Conservation (phyloP, 2,329 filamentous ascomycete species). For the Neoascochyta sp. region DNA sequence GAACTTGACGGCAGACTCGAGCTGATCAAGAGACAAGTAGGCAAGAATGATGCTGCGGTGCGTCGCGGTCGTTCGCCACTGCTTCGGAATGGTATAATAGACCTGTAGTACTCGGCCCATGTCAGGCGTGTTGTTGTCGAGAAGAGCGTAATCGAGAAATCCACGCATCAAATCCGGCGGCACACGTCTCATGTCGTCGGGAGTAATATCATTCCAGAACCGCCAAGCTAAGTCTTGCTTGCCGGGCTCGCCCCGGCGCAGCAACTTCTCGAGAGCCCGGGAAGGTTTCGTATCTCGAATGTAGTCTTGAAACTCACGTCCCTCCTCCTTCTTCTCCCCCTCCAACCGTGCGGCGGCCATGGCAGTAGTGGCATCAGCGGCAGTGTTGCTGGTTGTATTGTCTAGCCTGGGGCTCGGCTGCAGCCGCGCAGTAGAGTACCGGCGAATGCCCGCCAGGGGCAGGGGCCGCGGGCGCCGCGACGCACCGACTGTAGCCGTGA, state of each 20-base stretch:
- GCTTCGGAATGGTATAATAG: conserved; percentile 45
- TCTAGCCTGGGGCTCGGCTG: no score
- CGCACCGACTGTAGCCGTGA: no score
- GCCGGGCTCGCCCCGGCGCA: conserved; percentile 10
- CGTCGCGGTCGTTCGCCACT: conserved; percentile 41
- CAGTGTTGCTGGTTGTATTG: no score
- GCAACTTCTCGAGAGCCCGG: conserved; percentile 18
- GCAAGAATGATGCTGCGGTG: conserved; percentile 47
- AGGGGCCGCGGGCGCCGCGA: no score
- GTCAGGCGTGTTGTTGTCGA: conserved; percentile 30
- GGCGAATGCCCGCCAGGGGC: conserved; percentile 21
- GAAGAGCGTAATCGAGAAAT: conserved; percentile 30
- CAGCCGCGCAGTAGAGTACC: conserved; percentile 22
- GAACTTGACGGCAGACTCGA: conserved; percentile 39
- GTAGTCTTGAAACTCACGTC: no score
- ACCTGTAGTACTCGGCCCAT: conserved; percentile 44
- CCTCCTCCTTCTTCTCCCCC: no score
- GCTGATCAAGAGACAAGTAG: conserved; percentile 41
- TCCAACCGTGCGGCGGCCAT: background rate
- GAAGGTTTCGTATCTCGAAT: no score
- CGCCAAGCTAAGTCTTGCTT: conserved; percentile 36
- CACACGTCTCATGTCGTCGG: no score
- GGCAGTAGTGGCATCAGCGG: background rate
- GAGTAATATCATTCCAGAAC: no score
- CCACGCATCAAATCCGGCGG: no score